Evolutionary conservation across 495 filamentous ascomycete genomes (phyloP), one percentile per base, ranked within the genome.

Genomic region (Aspergillus taichungensis): DNA sequence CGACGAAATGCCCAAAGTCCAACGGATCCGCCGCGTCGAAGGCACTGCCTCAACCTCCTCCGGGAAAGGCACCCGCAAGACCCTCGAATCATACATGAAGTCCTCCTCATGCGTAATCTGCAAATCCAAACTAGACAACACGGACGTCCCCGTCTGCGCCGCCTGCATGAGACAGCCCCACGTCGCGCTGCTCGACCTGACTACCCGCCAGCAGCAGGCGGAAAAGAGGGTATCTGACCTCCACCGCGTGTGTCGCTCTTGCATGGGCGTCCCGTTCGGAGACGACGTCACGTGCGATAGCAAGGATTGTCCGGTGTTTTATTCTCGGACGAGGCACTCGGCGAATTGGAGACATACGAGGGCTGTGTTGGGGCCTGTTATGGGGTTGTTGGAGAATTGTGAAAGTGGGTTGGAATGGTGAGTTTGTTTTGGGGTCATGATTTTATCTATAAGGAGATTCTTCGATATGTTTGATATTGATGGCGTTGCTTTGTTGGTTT

Each of bases 1-100:
- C 49, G 89, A 95, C 43, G 88, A 95, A 62, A 94, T 95, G 88
- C 92, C 92, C 14, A 95, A 94, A 61, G 73, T 87, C 30, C 87
- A 87, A 53, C 76, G 83, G 3, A 78, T 91, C 32, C 76, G 79
- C 27, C 72, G 73, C 36, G 57, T 83, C 30, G 77, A 80, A 52
- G 61, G 59, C 28, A 50, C 30, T 30, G 29, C 37, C 6, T 18
- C 42, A 28, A 46, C 34, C 34, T 51, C 35, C 40, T 53, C 10
- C 46, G 59, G 50, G 59, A 65, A 53, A 57, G 54, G 51, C 51
- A 45, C 42, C 27, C 77, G 72, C 46, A 83, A 77, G 60, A 94
- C 85, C 8, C 69, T 98, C 11, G 92, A 98, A 57, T 85, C 78
- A 14, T 98, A 95, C 60, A 78, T 97, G 82, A 79, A 78, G 45